Evolutionary conservation across 176 grass and related monocot genomes (phyloP).

Genomic region (Oryza glumipatula): DNA sequence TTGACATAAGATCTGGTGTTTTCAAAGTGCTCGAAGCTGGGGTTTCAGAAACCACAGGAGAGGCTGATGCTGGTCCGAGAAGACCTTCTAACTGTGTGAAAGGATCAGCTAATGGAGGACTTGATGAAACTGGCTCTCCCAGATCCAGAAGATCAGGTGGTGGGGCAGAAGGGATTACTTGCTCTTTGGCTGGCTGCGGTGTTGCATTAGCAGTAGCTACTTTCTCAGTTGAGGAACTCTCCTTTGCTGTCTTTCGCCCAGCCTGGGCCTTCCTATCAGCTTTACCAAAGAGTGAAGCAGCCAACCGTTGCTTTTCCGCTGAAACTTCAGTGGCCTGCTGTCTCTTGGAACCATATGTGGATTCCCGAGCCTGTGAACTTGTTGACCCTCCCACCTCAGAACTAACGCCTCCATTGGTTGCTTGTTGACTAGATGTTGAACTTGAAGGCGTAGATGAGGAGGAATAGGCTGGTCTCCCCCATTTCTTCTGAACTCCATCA

Average conservation of each 20-base stretch:
- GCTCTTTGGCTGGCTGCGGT: slow-evolving; percentile 61
- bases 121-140: slow-evolving; percentile 58
- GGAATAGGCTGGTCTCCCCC: slow-evolving; percentile 85
- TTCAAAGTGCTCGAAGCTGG: slow-evolving; percentile 42
- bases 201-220: slow-evolving; percentile 31
- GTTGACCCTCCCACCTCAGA: slow-evolving; percentile 51
- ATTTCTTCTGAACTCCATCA: slow-evolving; percentile 96
- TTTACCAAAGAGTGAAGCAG: slow-evolving; percentile 96
- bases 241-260: slow-evolving; percentile 59
- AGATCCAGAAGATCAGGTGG: slow-evolving; percentile 94
- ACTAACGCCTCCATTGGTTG: slow-evolving; percentile 61
- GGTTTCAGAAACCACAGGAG: slow-evolving; percentile 34
- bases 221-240: slow-evolving; percentile 52
- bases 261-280: slow-evolving; percentile 57
- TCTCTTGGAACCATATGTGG: slow-evolving; percentile 60
- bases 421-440: slow-evolving; percentile 59
- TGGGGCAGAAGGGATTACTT: slow-evolving; percentile 56
- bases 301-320: slow-evolving; percentile 86
- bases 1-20: slow-evolving; percentile 72
- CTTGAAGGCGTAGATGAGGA: slow-evolving; percentile 80
- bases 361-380: slow-evolving; percentile 57
- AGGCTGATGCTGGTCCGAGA: slow-evolving; percentile 51
- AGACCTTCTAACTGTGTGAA: slow-evolving; percentile 93
- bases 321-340: slow-evolving; percentile 76
- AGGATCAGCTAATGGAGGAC: slow-evolving; percentile 56